Evolutionary conservation across 805 yeast species (phyloP), one percentile per base, ranked within the genome.

Genomic region (Schizosaccharomyces octosporus): DNA sequence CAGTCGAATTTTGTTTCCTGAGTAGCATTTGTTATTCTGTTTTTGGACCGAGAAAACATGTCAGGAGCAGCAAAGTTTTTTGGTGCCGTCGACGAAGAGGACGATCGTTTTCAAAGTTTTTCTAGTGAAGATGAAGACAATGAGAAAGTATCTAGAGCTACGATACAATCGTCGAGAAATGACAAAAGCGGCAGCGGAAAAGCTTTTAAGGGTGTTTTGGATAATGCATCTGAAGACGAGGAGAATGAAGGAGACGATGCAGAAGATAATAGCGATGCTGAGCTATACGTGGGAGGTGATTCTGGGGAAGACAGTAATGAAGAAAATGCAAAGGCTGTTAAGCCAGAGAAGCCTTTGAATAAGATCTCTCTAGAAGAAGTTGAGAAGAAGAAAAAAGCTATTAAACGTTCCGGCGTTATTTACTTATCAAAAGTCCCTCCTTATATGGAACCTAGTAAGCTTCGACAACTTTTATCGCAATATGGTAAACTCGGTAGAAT

Each of bases 401-500:
- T 81, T 13, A 42, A 82, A 62, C 82, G 79, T 66, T 83, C 95
- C 0, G 98, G 98, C 4, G 96, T 93, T 1, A 83, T 95, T n/a
- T 93, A 93, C 66, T 71, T 93, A 2, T 88, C 97, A 0, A 79
- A 83, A 60, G 79, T 93, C 9, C 98, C 98, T 0, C 98, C 98
- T 31, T 93, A 85, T 69, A 93, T 93, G 98, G 89, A 89, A 69
- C 97, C 98, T 0, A 80, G 84, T 1, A 93, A 88, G 69, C 75
- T 93, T 72, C 78, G 95, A 67, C 93, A 88, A 61, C 79, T 93
- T 13, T 74, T 93, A 42, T 71, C 82, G 3, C 75, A 87, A 64
- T 93, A 90, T 72, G 98, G 98, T 11, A 81, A 81, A 63, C 78
- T 90, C n/a, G 95, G 87, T 67, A 76, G 97, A 65, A 73, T 93